Conservation (phyloP, 306 rosid genomes). For the Oxytropis ochrocephala region DNA sequence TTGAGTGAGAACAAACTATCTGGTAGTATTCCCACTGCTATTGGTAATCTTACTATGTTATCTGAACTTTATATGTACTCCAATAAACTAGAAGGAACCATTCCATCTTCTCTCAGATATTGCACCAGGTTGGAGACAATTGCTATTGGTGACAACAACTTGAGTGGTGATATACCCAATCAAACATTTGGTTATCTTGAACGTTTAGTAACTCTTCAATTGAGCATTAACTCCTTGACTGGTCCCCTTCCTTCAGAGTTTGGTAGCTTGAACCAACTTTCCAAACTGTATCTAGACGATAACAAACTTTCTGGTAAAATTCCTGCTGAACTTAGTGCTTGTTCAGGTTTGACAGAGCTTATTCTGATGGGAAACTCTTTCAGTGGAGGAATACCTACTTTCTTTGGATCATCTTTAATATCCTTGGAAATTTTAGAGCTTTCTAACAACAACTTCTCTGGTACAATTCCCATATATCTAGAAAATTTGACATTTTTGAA, state of each 20-base stretch:
- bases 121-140: not conserved
- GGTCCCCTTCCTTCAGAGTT: slow-evolving; percentile 16
- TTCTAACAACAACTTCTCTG: no score
- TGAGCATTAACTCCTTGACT: not conserved
- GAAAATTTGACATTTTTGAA: no score
- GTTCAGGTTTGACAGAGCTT: not conserved
- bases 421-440: no score
- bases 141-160: not conserved
- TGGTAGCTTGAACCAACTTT: slow-evolving; percentile 19
- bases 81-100: slow-evolving; percentile 19
- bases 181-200: not conserved
- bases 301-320: slow-evolving; percentile 21
- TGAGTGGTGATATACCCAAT: slow-evolving; percentile 14
- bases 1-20: not conserved
- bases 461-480: no score
- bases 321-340: slow-evolving; percentile 6
- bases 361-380: not conserved
- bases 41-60: slow-evolving; percentile 25
- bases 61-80: not conserved
- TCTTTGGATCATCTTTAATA: no score
- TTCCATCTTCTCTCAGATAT: not conserved
- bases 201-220: not conserved
- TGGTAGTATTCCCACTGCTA: not conserved
- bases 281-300: not conserved
- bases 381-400: slow-evolving; percentile 16